Conservation (phyloP, 208 protist genomes). For the Phytomonas sp. region DNA sequence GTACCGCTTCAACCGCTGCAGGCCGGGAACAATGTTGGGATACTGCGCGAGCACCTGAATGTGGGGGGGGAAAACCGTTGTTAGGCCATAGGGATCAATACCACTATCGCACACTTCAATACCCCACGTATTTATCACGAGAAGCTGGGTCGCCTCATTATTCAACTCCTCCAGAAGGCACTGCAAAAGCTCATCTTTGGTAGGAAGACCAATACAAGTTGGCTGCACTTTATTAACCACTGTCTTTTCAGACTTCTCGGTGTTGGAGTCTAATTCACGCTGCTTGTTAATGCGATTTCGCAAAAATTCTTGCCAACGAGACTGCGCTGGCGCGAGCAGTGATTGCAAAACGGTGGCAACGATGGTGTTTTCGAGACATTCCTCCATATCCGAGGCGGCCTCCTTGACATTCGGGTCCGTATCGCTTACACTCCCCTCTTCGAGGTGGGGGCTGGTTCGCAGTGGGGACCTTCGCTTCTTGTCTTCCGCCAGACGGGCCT, state of each 20-base stretch:
- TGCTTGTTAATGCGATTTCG: slow-evolving; percentile 23
- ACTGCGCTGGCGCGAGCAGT: slow-evolving; percentile 30
- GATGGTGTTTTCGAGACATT: slow-evolving; percentile 26
- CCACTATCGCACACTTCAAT: slow-evolving; percentile 19
- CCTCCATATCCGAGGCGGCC: not conserved
- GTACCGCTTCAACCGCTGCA: slow-evolving; percentile 35
- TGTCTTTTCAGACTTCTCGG: not conserved
- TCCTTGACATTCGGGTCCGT: not conserved
- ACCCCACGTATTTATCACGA: slow-evolving; percentile 15
- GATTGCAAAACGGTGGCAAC: slow-evolving; percentile 32
- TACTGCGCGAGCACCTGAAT: slow-evolving; percentile 45
- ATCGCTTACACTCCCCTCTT: not conserved
- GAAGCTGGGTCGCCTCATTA: slow-evolving; percentile 14
- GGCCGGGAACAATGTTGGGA: slow-evolving; percentile 34
- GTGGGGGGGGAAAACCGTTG: slow-evolving; percentile 52
- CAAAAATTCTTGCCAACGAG: slow-evolving; percentile 33
- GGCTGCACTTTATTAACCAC: not conserved
- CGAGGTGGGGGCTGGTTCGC: not conserved
- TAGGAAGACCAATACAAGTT: slow-evolving; percentile 23
- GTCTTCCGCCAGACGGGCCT: not conserved
- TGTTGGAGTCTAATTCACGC: not conserved
- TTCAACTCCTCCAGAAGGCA: slow-evolving; percentile 64
- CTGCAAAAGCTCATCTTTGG: slow-evolving; percentile 41
- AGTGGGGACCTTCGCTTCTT: not conserved
- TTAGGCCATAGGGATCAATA: slow-evolving; percentile 48